Base-by-base conservation (phyloP, 441 rosid genomes). In the Aleurites moluccanus region DNA sequence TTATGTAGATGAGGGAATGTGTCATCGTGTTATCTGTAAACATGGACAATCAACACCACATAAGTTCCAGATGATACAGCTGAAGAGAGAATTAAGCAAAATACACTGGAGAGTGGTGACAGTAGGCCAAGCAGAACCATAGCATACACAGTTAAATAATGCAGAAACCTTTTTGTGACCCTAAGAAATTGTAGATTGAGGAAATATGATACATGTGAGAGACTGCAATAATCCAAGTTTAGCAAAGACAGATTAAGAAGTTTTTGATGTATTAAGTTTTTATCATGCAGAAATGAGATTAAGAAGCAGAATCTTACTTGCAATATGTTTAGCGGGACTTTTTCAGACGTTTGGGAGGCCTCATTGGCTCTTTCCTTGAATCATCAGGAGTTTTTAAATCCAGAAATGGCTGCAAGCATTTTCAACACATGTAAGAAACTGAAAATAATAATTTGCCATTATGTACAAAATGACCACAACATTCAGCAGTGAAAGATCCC, bases 261-360 rank as follows among this genome's bases (percentile, higher is more conserved):
- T 14, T 23, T 14, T 38, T 38, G 35, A 56, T 56, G 4, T 20
- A 59, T 59, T 11, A 21, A 25, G 11, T 6, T 28, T 61, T 28
- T 61, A 61, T 9, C 25, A 25, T 7, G 47, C 10, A 21, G 44
- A 44, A 21, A 56, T 10, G 42, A 57, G 40, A 71, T 67, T 67
- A 60, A 38, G 44, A 69, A 64, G 57, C 14, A 65, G 57, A n/a
- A 35, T 44, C 73, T 72, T 73, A 78, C 74, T n/a, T 61, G 64
- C 77, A n/a, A 44, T 52, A 56, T 27, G 69, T 52, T 82, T 78
- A 94, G 56, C 94, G 93, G 18, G 85, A 69, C 75, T 88, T 94
- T 84, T 86, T 92, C 61, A 72, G 40, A 57, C 96, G 92, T 80
- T 91, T 92, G 11, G 94, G 75, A 28, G 91, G 85, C 74, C 83